Evolutionary conservation across 345 rosid genomes (phyloP).

Genomic region (Syzygium jambos): DNA sequence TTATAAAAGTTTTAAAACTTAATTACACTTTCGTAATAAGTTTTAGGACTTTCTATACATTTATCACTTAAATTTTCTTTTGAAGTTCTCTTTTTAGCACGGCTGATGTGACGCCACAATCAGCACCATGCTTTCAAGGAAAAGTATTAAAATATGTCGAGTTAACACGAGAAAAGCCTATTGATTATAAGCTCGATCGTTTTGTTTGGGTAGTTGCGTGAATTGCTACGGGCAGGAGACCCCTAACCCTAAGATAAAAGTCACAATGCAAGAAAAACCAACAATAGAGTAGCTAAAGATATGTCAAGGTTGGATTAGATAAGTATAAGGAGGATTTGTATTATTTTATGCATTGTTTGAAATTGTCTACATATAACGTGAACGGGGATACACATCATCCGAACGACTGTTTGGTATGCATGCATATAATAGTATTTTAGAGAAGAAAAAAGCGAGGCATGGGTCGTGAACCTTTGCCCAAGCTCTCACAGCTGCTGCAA

Average conservation of each 20-base stretch:
- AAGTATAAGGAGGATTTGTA: rapidly evolving
- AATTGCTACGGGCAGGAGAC: too few relatives aligned
- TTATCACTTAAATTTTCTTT: neutral
- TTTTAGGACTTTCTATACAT: rapidly evolving
- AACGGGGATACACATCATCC: neutral
- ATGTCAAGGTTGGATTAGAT: too few relatives aligned
- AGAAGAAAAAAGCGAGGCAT: neutral
- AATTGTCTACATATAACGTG: neutral
- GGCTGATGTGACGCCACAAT: neutral
- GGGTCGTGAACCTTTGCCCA: neutral
- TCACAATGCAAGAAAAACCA: neutral
- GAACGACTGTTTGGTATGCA: neutral
- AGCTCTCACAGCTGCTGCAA: neutral
- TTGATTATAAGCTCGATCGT: neutral
- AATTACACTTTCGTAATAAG: too few relatives aligned
- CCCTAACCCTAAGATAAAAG: too few relatives aligned
- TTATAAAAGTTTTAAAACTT: too few relatives aligned
- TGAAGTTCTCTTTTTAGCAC: neutral
- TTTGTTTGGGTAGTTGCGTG: neutral
- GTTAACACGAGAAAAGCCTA: neutral
- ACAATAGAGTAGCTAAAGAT: neutral
- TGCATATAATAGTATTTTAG: neutral
- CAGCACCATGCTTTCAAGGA: neutral
- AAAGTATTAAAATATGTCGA: neutral
- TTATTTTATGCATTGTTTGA: neutral